Evolutionary conservation across 495 filamentous ascomycete species (phyloP), one percentile per base, ranked within the genome.

Genomic region (Neurospora africana): DNA sequence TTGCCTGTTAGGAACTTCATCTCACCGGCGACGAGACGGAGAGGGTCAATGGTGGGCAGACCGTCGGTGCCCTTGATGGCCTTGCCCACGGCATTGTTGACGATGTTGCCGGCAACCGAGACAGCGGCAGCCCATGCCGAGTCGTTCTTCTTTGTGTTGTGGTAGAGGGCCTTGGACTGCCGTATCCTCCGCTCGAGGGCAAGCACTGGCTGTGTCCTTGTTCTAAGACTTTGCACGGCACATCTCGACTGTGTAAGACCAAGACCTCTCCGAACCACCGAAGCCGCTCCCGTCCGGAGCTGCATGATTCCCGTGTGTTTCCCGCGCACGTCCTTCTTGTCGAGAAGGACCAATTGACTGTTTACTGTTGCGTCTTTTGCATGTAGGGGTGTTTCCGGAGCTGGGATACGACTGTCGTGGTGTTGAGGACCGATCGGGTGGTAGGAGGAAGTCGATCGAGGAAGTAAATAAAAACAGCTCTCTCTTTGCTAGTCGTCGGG

Each of bases 1-100:
- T 97, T 96, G 69, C 92, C 92, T 21, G 89, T 96, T 79, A 97
- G 82, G 76, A 94, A 95, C 81, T 96, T 97, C 88, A 98, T 91
- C 83, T 98, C 94, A 82, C 96, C 97, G 69, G 91, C 94, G 27
- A 98, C 92, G 40, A 93, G 92, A 41, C 91, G 86, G 74, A 93
- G 85, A 33, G 91, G 91, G 77, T 93, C 91, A 74, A 92, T 87
- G 71, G 74, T 72, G 38, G 87, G 88, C 75, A 92, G 83, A 17
- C 27, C 27, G 27, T 65, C 53, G 71, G 88, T 88, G 70, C 82
- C 82, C 73, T 83, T 77, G 70, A 82, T 76, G 76, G 86, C 82
- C 81, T 90, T 76, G 80, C 89, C 81, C 61, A 91, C 81, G 39
- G 88, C 90, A 79, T 92, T 91, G 70, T 84, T 84, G 27, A 96